Evolutionary conservation across 2,329 filamentous ascomycete species (phyloP).

Genomic region (Aspergillus jensenii): DNA sequence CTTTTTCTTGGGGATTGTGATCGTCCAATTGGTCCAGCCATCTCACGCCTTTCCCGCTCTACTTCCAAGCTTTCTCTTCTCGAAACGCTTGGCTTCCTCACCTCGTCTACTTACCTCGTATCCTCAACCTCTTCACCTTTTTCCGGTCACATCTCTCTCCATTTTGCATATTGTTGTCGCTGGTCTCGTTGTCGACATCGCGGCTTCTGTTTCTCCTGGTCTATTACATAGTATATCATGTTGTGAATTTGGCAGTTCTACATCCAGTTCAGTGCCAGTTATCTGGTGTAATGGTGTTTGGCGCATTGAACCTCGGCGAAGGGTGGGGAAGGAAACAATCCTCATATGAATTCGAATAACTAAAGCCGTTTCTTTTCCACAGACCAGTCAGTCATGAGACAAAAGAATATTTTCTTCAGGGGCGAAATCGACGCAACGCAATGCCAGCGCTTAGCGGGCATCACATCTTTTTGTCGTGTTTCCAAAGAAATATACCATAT

Average conservation of each 20-base stretch:
- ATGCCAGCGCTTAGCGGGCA: background rate
- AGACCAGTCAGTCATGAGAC: background rate
- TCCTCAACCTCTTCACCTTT: background rate
- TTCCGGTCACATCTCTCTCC: slow-evolving; percentile 8
- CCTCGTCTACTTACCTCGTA: background rate
- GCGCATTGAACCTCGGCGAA: slow-evolving; percentile 18
- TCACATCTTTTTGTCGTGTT: background rate
- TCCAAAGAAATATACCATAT: background rate
- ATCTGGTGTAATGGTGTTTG: slow-evolving; percentile 24
- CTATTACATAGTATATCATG: slow-evolving; percentile 16
- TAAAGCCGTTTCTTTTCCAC: slow-evolving; percentile 10
- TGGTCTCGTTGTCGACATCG: slow-evolving; percentile 16
- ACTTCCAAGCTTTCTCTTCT: slow-evolving; percentile 10
- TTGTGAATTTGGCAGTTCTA: slow-evolving; percentile 23
- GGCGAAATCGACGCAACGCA: background rate
- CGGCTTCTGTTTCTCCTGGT: slow-evolving; percentile 7
- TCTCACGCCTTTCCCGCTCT: slow-evolving; percentile 10
- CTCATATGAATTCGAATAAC: slow-evolving; percentile 1
- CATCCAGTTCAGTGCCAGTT: slow-evolving; percentile 18
- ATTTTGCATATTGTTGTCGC: slow-evolving; percentile 21
- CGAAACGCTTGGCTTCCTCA: slow-evolving; percentile 5
- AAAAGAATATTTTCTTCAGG: background rate
- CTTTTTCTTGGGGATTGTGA: slow-evolving; percentile 16
- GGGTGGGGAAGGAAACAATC: background rate
- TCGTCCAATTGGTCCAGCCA: slow-evolving; percentile 6